These are phyloP conservation scores for Stereum hirsutum DNA, from an alignment of 1,284 basidiomycete genomes.

Conservation along the genomic window DNA sequence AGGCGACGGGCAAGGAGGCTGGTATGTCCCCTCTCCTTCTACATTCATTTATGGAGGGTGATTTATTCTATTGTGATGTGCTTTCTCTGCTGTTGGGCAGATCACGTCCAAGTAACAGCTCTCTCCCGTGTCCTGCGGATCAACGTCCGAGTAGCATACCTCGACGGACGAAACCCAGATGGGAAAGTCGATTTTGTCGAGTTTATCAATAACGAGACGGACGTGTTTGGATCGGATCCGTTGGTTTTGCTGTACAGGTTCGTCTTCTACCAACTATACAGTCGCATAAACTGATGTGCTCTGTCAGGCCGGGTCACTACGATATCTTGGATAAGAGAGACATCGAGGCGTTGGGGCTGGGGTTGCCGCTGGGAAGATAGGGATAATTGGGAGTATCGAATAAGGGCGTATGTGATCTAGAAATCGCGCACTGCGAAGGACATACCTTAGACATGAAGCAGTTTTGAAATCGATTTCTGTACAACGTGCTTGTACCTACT, in stretches of 20 bases:
- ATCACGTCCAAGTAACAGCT: conserved; percentile 80
- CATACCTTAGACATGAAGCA: too few species aligned
- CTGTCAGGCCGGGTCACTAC: conserved; percentile 25
- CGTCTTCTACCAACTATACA: conserved; percentile 19
- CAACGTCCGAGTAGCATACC: conserved; percentile 71
- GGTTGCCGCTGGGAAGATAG: too few species aligned
- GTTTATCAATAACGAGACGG: conserved; percentile 45
- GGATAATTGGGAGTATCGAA: too few species aligned
- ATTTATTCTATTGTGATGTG: background rate
- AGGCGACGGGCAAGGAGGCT: conserved; percentile 77
- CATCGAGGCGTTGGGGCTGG: conserved; percentile 6
- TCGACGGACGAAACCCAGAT: conserved; percentile 47
- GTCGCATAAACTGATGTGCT: background rate
- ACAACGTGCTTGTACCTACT: too few species aligned
- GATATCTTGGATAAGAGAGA: conserved; percentile 23
- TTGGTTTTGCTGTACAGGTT: conserved; percentile 71
- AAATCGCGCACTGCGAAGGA: too few species aligned
- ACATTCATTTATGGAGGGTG: background rate
- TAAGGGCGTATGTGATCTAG: too few species aligned
- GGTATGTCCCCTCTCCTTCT: conserved; percentile 28
- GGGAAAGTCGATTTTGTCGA: conserved; percentile 62
- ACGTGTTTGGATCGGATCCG: conserved; percentile 32
- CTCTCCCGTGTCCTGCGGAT: conserved; percentile 61
- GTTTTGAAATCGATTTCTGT: too few species aligned
- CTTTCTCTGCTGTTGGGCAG: conserved; percentile 24